A percentile compares a stretch with the other conserved stretches of the same genome.
phyloP scores from a whole-genome alignment of 331 rosid species.

The Stylosanthes scabra region DNA sequence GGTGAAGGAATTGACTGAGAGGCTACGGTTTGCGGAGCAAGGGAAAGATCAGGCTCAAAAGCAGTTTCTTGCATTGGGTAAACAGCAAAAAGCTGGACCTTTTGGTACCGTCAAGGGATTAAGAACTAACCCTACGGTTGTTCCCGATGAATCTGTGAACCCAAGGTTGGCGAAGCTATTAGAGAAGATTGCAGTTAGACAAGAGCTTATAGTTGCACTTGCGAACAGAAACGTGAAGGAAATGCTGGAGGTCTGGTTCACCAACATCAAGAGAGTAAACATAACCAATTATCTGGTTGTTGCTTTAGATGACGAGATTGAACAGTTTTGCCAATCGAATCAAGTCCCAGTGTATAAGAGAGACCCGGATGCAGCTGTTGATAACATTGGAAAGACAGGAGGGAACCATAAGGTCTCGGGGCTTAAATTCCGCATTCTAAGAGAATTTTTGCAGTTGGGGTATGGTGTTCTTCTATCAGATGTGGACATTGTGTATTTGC shows the following conservation, averaged over 20 bases:
- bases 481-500: conserved; percentile 84
- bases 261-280: conserved; percentile 74
- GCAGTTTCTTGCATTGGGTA: conserved; percentile 72
- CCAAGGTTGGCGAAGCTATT: conserved; percentile 78
- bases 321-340: conserved; percentile 57
- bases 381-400: conserved; percentile 63
- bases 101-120: conserved; percentile 82
- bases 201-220: conserved; percentile 81
- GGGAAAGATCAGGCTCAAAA: conserved; percentile 80
- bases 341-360: conserved; percentile 77
- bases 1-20: conserved; percentile 67
- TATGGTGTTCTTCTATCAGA: conserved; percentile 87
- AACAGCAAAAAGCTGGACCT: conserved; percentile 79
- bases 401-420: conserved; percentile 83
- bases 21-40: conserved; percentile 74
- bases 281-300: conserved; percentile 80
- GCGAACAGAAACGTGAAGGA: conserved; percentile 85
- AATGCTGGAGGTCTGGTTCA: conserved; percentile 83
- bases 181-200: conserved; percentile 68
- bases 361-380: conserved; percentile 70
- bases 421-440: conserved; percentile 75
- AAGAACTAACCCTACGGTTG: conserved; percentile 68
- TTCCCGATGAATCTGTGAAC: conserved; percentile 84
- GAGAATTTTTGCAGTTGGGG: conserved; percentile 93
- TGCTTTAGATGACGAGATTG: conserved; percentile 75